Evolutionary conservation across 2,329 filamentous ascomycete genomes (phyloP).

Genomic region (Aspergillus sp.): DNA sequence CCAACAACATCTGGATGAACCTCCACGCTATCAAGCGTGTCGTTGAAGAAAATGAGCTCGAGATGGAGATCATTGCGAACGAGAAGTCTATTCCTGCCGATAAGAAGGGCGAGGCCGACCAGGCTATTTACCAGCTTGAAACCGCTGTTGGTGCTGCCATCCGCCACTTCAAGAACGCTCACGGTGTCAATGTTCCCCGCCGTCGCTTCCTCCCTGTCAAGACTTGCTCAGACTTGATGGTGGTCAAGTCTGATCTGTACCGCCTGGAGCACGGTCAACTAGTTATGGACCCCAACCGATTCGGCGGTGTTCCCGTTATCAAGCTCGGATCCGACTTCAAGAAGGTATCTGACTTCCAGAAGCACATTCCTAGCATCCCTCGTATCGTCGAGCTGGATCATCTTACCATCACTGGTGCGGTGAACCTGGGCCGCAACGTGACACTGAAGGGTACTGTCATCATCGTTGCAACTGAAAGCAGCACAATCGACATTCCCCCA

Average conservation of each 20-base stretch:
- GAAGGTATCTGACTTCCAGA: constrained; percentile 83
- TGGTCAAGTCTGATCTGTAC: constrained; percentile 99
- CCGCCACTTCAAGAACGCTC: constrained; percentile 96
- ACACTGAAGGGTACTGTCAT: constrained; percentile 97
- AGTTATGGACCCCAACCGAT: constrained; percentile 92
- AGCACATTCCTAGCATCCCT: constrained; percentile 51
- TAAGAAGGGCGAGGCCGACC: constrained; percentile 99
- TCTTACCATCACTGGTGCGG: constrained; percentile 93
- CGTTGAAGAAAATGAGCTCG: constrained; percentile 95
- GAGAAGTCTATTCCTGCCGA: constrained; percentile 97
- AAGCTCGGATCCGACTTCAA: constrained; percentile 99
- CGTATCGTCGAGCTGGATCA: constrained; percentile 61
- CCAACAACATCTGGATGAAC: constrained; percentile 99
- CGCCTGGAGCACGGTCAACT: constrained; percentile 98
- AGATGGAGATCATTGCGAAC: constrained; percentile 99
- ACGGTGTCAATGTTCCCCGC: constrained; percentile 97
- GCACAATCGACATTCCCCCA: constrained; percentile 95
- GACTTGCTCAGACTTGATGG: constrained; percentile 98
- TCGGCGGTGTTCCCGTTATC: constrained; percentile 95
- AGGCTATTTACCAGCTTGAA: constrained; percentile 97
- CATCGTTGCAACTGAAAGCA: constrained; percentile 95
- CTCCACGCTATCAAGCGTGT: constrained; percentile 96
- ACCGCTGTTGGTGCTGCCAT: constrained; percentile 98
- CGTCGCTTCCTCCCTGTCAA: constrained; percentile 99
- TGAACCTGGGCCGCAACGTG: constrained; percentile 94